Percentiles rank a stretch among this genome's conserved stretches.
Evolutionary conservation across 2,329 filamentous ascomycete genomes (phyloP).

Genomic region (Thelonectria rubi): DNA sequence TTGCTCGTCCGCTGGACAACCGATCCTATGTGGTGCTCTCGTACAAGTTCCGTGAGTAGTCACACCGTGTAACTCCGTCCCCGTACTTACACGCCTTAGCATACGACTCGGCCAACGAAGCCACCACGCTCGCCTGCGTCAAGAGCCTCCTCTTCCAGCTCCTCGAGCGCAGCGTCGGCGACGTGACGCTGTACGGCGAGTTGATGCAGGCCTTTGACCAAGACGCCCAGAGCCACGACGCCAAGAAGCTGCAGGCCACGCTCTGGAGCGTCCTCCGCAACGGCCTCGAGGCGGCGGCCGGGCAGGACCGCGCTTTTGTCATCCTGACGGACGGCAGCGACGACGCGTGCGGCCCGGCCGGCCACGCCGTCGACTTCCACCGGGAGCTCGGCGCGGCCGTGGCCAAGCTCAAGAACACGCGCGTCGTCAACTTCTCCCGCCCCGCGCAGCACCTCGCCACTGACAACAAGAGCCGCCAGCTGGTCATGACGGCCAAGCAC

Average conservation of each 20-base stretch:
- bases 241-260: conserved; percentile 40
- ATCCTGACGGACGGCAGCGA: conserved; percentile 52
- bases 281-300: conserved; percentile 45
- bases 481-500: conserved; percentile 46
- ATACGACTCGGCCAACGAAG: conserved; percentile 44
- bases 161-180: conserved; percentile 50
- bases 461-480: conserved; percentile 42
- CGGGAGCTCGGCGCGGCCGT: conserved; percentile 44
- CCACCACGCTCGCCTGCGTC: conserved; percentile 45
- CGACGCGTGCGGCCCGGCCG: conserved; percentile 42
- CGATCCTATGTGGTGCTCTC: conserved; percentile 47
- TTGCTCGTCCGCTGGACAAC: conserved; percentile 50
- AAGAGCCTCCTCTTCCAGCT: conserved; percentile 51
- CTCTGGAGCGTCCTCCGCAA: conserved; percentile 49
- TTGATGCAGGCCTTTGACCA: conserved; percentile 42
- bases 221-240: conserved; percentile 35
- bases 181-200: conserved; percentile 47
- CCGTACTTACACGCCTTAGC: conserved; percentile 17
- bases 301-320: conserved; percentile 42
- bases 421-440: conserved; percentile 50
- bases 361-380: conserved; percentile 42
- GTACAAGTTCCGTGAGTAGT: conserved; percentile 49
- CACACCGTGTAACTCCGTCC: too few species aligned
- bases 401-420: conserved; percentile 39
- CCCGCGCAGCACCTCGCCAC: conserved; percentile 45